A percentile compares a stretch with the other conserved stretches of the same genome.
Evolutionary conservation across 805 yeast species (phyloP).

Genomic region (Sugiyamaella americana): DNA sequence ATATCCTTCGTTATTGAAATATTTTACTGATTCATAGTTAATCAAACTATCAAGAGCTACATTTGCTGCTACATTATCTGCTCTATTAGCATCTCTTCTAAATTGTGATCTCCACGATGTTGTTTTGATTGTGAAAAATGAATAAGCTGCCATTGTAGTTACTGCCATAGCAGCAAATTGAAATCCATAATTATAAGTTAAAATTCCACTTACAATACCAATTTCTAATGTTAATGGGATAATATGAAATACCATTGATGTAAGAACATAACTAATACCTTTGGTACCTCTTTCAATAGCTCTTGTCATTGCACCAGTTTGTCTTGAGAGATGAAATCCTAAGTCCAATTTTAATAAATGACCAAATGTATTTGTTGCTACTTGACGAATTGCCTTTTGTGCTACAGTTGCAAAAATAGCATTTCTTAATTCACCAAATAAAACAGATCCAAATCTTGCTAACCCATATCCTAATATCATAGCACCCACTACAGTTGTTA

Average conservation of each 20-base stretch:
- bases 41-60: slow-evolving; percentile 91
- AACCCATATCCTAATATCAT: slow-evolving; percentile 83
- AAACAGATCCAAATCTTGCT: slow-evolving; percentile 88
- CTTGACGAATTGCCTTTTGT: slow-evolving; percentile 85
- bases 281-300: slow-evolving; percentile 98
- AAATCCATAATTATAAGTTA: slow-evolving; percentile 87
- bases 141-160: slow-evolving; percentile 81
- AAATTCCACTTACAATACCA: slow-evolving; percentile 83
- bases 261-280: slow-evolving; percentile 87
- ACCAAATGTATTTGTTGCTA: slow-evolving; percentile 78
- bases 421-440: slow-evolving; percentile 90
- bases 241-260: slow-evolving; percentile 97
- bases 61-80: slow-evolving; percentile 93
- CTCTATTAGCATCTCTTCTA: slow-evolving; percentile 81
- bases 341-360: slow-evolving; percentile 81
- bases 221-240: slow-evolving; percentile 91
- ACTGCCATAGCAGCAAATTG: slow-evolving; percentile 86
- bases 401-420: slow-evolving; percentile 95
- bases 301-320: slow-evolving; percentile 92
- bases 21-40: slow-evolving; percentile 90
- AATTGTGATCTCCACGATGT: slow-evolving; percentile 96
- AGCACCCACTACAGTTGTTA: slow-evolving; percentile 59
- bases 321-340: slow-evolving; percentile 82
- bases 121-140: slow-evolving; percentile 80
- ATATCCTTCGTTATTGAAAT: slow-evolving; percentile 82